A percentile compares a stretch with the other conserved stretches of the same genome.
Evolutionary conservation across 768 basidiomycete genomes (phyloP).

Genomic region (Calvatia gigantea): DNA sequence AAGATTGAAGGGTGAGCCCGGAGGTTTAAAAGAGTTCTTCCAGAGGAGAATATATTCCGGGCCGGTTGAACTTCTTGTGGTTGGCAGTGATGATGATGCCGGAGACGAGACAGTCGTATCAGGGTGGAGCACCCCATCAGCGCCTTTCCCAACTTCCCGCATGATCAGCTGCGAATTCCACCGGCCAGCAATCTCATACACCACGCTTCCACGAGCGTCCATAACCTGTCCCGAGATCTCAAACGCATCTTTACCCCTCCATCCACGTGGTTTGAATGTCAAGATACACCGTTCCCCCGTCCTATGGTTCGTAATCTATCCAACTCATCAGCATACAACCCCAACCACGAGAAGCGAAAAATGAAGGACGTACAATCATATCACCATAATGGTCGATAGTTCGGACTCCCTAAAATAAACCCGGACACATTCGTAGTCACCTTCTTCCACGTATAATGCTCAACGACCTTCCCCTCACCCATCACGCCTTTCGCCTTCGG

Average conservation of each 20-base stretch:
- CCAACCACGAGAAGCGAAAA: background rate
- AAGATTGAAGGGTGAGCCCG: conserved; percentile 85
- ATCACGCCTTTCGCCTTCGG: conserved; percentile 47
- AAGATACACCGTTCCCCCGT: conserved; percentile 84
- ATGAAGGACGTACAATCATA: conserved; percentile 68
- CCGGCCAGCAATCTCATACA: conserved; percentile 88
- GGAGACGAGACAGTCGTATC: conserved; percentile 54
- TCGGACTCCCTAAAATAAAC: conserved; percentile 86
- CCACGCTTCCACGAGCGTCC: conserved; percentile 58
- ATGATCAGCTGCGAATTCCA: conserved; percentile 97
- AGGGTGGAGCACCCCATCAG: conserved; percentile 58
- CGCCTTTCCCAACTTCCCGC: conserved; percentile 54
- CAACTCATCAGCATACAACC: background rate
- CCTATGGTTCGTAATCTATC: conserved; percentile 81
- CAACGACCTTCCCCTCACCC: conserved; percentile 57
- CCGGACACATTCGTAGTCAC: conserved; percentile 89
- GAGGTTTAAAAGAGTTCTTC: conserved; percentile 84
- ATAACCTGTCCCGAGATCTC: conserved; percentile 88
- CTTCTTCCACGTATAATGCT: conserved; percentile 96
- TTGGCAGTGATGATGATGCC: conserved; percentile 39
- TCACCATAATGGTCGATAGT: conserved; percentile 94
- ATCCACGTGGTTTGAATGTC: conserved; percentile 95
- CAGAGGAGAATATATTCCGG: conserved; percentile 85
- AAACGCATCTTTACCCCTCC: conserved; percentile 88
- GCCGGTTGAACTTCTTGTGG: background rate